A percentile compares a stretch with the other conserved stretches of the same genome.
These are phyloP conservation scores for Fusarium virguliforme DNA, from an alignment of 2,329 filamentous ascomycete genomes.

Conservation along the genomic window DNA sequence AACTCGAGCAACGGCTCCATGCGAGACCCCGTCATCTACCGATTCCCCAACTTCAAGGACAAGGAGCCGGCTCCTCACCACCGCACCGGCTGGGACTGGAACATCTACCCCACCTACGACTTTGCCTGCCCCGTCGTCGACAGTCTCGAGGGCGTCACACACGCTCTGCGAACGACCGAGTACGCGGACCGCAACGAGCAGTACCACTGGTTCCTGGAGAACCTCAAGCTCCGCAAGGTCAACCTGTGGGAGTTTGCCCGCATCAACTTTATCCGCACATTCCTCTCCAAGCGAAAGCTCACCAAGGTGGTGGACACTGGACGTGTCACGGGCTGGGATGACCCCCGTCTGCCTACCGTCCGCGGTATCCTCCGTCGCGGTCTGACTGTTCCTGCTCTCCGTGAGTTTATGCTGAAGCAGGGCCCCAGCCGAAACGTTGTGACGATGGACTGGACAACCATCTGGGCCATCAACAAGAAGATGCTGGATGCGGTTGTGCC, in stretches of 20 bases:
- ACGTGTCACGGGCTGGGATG: conserved; percentile 87
- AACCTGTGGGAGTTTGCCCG: conserved; percentile 90
- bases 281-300: conserved; percentile 89
- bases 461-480: conserved; percentile 85
- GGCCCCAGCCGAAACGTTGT: conserved; percentile 88
- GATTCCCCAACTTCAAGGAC: conserved; percentile 79
- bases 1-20: conserved; percentile 96
- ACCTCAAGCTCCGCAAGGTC: conserved; percentile 80
- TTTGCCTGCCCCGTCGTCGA: conserved; percentile 89
- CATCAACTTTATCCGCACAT: conserved; percentile 87
- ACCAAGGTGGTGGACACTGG: conserved; percentile 85
- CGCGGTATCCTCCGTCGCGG: conserved; percentile 84
- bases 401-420: conserved; percentile 88
- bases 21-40: conserved; percentile 97
- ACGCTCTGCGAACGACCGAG: conserved; percentile 87
- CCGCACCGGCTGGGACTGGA: conserved; percentile 84
- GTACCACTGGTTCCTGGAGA: conserved; percentile 88
- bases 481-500: conserved; percentile 84
- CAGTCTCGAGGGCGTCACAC: conserved; percentile 85
- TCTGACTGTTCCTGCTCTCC: conserved; percentile 83
- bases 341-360: conserved; percentile 88
- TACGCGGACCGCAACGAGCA: conserved; percentile 90
- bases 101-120: conserved; percentile 91
- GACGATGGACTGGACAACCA: conserved; percentile 85
- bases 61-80: conserved; percentile 71